phyloP scores from a whole-genome alignment of 345 rosid genomes.

The Arabis alpina region DNA sequence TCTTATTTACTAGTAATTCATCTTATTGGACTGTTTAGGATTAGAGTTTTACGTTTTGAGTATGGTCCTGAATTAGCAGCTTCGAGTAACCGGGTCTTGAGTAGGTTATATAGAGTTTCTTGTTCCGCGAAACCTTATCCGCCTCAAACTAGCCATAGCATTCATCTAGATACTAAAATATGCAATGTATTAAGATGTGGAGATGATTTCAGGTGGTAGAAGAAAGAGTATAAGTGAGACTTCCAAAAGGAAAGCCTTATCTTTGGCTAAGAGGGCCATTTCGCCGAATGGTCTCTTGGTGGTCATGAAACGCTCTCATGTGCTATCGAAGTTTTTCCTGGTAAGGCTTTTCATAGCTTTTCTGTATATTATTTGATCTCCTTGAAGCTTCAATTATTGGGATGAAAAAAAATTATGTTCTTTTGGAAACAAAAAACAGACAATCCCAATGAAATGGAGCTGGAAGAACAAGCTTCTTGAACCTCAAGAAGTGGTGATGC shows the following conservation, averaged over 20 bases:
- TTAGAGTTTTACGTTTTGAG: constrained; percentile 10
- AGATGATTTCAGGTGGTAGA: constrained; percentile 37
- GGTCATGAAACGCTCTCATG: constrained; percentile 54
- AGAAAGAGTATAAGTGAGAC: constrained; percentile 44
- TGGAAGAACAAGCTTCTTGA: constrained; percentile 1
- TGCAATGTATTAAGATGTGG: constrained; percentile 1
- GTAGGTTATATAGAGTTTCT: too few species aligned
- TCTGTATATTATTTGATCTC: neutral
- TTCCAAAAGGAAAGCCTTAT: constrained; percentile 38
- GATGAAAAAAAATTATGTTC: neutral
- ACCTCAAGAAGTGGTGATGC: constrained; percentile 37
- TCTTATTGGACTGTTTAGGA: constrained; percentile 7
- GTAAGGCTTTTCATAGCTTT: constrained; percentile 32
- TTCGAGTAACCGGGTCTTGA: too few species aligned
- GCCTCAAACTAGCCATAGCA: constrained; percentile 5
- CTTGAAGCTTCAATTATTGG: neutral
- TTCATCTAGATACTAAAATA: constrained; percentile 9
- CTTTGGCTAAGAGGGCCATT: constrained; percentile 42
- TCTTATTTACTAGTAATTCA: neutral
- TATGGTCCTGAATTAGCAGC: neutral
- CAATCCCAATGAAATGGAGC: constrained; percentile 33
- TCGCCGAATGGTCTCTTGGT: constrained; percentile 45
- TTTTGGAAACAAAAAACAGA: constrained; percentile 16
- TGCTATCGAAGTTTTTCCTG: constrained; percentile 42
- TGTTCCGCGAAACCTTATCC: neutral